These are phyloP conservation scores for Coemansia biformis DNA, from an alignment of 192 early-diverging fungal genomes.

Conservation along the genomic window DNA sequence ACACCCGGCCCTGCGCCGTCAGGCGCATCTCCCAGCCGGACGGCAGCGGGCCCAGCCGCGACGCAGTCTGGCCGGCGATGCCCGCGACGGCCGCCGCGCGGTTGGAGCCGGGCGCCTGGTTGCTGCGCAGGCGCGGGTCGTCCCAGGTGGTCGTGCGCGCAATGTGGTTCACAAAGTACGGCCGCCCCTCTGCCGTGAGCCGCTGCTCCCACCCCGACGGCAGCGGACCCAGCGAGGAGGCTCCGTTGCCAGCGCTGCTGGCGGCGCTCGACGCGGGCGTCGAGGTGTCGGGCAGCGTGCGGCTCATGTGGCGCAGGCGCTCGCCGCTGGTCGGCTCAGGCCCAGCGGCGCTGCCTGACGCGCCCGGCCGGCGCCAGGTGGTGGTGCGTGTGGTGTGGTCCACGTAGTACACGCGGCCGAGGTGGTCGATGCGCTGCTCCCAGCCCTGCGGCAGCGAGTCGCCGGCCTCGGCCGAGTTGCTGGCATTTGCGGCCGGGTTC, in stretches of 20 bases:
- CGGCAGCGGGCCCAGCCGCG: slow-evolving; percentile 79
- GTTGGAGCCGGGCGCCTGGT: slow-evolving; percentile 31
- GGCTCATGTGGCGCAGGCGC: slow-evolving; percentile 70
- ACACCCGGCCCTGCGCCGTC: slow-evolving; percentile 87
- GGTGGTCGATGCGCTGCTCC: slow-evolving; percentile 92
- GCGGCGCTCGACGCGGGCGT: background rate
- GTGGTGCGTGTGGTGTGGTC: slow-evolving; percentile 96
- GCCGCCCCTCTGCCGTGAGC: slow-evolving; percentile 70
- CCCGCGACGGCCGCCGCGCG: slow-evolving; percentile 38
- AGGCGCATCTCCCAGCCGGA: slow-evolving; percentile 99
- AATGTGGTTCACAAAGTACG: slow-evolving; percentile 90
- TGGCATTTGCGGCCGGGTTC: background rate
- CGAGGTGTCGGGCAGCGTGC: slow-evolving; percentile 68
- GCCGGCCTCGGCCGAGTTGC: slow-evolving; percentile 22
- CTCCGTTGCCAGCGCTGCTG: slow-evolving; percentile 12
- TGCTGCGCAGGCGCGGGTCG: slow-evolving; percentile 64
- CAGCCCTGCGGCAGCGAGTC: slow-evolving; percentile 62
- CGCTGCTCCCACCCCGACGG: slow-evolving; percentile 83
- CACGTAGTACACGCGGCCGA: slow-evolving; percentile 94
- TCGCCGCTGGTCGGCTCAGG: slow-evolving; percentile 64
- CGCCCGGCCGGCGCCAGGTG: slow-evolving; percentile 72
- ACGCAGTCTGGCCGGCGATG: slow-evolving; percentile 46
- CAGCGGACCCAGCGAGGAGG: slow-evolving; percentile 60
- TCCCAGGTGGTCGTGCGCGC: slow-evolving; percentile 88
- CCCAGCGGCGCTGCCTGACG: slow-evolving; percentile 9